Conservation (phyloP, 108 stramenopile species). For the Skeletonema menzelii region DNA sequence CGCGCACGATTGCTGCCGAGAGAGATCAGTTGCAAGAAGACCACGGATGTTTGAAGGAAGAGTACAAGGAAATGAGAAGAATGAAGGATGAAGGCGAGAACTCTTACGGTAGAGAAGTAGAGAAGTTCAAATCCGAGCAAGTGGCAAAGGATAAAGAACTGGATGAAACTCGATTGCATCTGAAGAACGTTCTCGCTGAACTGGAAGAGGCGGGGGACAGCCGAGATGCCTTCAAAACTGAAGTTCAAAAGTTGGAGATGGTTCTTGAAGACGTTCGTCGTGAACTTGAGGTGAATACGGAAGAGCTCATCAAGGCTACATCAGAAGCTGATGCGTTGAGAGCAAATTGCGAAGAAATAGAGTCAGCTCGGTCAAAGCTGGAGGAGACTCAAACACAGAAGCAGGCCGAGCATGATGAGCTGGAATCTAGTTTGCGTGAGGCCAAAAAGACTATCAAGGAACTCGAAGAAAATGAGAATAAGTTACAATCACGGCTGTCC, state of each 20-base stretch:
- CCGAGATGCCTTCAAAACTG: not conserved
- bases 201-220: constrained; percentile 14
- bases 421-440: not conserved
- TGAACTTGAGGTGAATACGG: constrained; percentile 1
- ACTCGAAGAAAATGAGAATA: not conserved
- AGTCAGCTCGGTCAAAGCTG: not conserved
- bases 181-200: constrained; percentile 32
- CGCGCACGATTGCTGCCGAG: not conserved
- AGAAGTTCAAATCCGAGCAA: constrained; percentile 5
- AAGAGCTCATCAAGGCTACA: constrained; percentile 15
- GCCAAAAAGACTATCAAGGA: not conserved
- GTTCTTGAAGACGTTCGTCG: constrained; percentile 8
- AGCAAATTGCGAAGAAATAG: constrained; percentile 8
- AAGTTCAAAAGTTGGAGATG: constrained; percentile 10
- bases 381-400: not conserved
- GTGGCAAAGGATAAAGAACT: constrained; percentile 16
- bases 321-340: not conserved
- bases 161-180: constrained; percentile 7
- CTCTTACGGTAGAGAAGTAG: not conserved
- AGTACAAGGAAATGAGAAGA: constrained; percentile 21
- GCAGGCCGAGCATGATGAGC: not conserved
- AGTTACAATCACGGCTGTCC: not conserved
- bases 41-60: constrained; percentile 27
- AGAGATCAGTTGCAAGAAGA: constrained; percentile 12
- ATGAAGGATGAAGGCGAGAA: not conserved